Evolutionary conservation across 106 monocot species (phyloP), one percentile per base, ranked within the genome.

Genomic region (Phalaenopsis equestris): DNA sequence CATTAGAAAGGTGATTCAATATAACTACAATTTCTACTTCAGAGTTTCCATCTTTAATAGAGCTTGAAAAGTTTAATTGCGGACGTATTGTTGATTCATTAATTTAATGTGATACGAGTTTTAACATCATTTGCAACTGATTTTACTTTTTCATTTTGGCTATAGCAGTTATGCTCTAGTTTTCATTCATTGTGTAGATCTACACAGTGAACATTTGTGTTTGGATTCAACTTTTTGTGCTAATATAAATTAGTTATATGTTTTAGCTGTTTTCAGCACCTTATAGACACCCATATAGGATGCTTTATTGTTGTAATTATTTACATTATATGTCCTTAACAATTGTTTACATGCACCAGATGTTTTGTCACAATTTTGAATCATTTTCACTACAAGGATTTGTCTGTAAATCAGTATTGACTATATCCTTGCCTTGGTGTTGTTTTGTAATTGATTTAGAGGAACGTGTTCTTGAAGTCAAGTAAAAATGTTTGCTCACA

Each of bases 1-100:
- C 36, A 94, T 99, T 19, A 79, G 84, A 56, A 99, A 56, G 86
- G 96, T 97, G 87, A 38, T 42, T 17, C 52, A 38, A 39, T 67
- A 76, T 58, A 64, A 23, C 41, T 38, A 39, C 14, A 36, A 39
- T 72, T 64, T 23, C 23, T 64, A 64, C 24, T 64, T 21, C 24
- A 64, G 5, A 64, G 64, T 24, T 64, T 23, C 23, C 64, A 64
- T 64, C 23, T n/a, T 21, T 61, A 61, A 2, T 64, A 64, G n/a
- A 23, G n/a, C 64, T 21, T 64, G 14, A 64, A 64, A 30, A 64
- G 24, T n/a, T 64, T 8, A 23, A 2, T 23, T 64, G 64, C 6
- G 9, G 8, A 64, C 9, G 14, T 64, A 64, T 21, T 64, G 1
- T 64, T 64, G 52, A 52, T 52, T 30, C 64, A 23, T 64, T 24